These are phyloP conservation scores for Trichosporon faecale DNA, from an alignment of 1,284 basidiomycete genomes.

Conservation along the genomic window DNA sequence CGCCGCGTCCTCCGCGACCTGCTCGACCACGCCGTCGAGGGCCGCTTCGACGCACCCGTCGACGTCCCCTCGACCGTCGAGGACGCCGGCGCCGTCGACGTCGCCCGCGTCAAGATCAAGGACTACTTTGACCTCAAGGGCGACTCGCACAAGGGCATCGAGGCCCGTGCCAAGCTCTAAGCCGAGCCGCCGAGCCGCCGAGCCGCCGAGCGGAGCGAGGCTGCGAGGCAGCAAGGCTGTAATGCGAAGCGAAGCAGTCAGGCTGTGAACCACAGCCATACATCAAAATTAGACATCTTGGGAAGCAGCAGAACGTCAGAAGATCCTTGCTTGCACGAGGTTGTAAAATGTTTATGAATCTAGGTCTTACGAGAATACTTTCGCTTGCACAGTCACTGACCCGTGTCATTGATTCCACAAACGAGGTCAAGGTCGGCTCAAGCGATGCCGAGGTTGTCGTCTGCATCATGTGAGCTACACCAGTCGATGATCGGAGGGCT, in stretches of 20 bases:
- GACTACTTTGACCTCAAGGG: constrained; percentile 25
- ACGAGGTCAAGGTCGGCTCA: too few species aligned
- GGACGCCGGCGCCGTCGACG: constrained; percentile 22
- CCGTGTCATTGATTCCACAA: too few species aligned
- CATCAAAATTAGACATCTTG: neutral
- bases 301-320: neutral
- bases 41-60: constrained; percentile 23
- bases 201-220: neutral
- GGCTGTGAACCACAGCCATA: neutral
- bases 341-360: constrained; percentile 11
- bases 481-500: too few species aligned
- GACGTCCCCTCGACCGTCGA: constrained; percentile 25
- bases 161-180: constrained; percentile 22
- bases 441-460: too few species aligned
- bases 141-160: constrained; percentile 22
- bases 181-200: too few species aligned
- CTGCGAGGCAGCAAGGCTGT: neutral
- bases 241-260: too few species aligned
- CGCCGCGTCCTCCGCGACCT: constrained; percentile 65
- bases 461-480: too few species aligned
- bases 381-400: too few species aligned
- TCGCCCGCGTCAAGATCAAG: constrained; percentile 24
- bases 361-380: constrained; percentile 1
- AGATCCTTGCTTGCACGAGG: neutral
- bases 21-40: constrained; percentile 26